Evolutionary conservation across 495 filamentous ascomycete genomes (phyloP).

Genomic region (Darksidea phi): DNA sequence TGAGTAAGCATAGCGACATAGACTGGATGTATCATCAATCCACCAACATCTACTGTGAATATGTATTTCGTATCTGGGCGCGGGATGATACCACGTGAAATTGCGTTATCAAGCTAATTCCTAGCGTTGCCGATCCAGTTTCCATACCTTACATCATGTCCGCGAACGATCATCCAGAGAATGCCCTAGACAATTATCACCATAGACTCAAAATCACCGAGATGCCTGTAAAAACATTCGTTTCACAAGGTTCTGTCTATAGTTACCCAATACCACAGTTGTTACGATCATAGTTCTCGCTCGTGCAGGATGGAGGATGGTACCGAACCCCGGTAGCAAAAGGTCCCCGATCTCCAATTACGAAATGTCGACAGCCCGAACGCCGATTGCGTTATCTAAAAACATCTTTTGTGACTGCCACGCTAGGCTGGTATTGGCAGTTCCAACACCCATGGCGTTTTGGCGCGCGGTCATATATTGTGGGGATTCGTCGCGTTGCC

Average conservation of each 20-base stretch:
- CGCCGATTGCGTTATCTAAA: slow-evolving; percentile 8
- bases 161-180: not conserved
- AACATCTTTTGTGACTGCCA: not conserved
- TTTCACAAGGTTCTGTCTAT: no score
- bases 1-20: no score
- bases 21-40: no score
- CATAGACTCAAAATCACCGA: no score
- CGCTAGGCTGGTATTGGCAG: slow-evolving; percentile 22
- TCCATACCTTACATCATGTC: not conserved
- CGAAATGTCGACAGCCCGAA: slow-evolving; percentile 7
- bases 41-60: not conserved
- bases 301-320: no score
- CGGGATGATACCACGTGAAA: not conserved
- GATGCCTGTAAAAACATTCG: no score
- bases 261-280: no score
- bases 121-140: not conserved
- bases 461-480: not conserved
- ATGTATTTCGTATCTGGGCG: not conserved
- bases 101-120: not conserved
- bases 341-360: no score
- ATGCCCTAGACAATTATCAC: no score
- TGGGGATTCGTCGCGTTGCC: not conserved
- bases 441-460: slow-evolving; percentile 1
- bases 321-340: no score
- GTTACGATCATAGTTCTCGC: no score